Base-by-base conservation (phyloP, 169 alveolate species). In the Eimeria acervulina region DNA sequence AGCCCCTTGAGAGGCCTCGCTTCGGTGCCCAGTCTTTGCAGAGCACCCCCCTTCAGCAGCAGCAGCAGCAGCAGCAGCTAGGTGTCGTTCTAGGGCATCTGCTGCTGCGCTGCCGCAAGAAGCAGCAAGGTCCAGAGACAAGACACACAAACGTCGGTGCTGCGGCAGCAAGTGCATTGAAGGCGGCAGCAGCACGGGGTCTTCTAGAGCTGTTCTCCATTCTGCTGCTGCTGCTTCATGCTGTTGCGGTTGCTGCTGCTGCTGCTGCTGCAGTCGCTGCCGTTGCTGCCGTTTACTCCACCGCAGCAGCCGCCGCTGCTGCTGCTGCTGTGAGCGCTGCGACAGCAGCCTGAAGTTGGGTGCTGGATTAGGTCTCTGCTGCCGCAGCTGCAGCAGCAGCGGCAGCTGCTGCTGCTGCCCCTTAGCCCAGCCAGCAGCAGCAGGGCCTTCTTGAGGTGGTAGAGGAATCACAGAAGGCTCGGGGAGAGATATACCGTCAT, bases 121-220 rank as follows among this genome's bases (percentile, higher is more conserved):
- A 76, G 87, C 87, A 2, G 6, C 26, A 5, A 76, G 7, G 17
- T 76, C 87, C 19, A 76, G 19, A 76, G 15, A 36, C 61, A 76
- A 21, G 31, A 76, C 87, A 76, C 87, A 76, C 3, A 76, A 15
- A 26, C 87, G 87, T 31, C 87, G 87, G 31, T 76, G 87, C 87
- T 76, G 87, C 87, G 87, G 87, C 61, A 76, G 87, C 87, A 76
- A 76, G 19, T 76, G 87, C 3, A 33, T 4, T 6, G 87, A 31
- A 33, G 87, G 31, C 7, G 87, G 87, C 87, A 76, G 55, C 61
- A 76, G 87, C 87, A 76, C 55, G 87, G 87, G 87, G 31, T 76
- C 87, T 59, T 76, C 87, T 33, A 76, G 59, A 13, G 40, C 38
- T 36, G 59, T 76, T 31, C 87, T 5, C 55, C n/a, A 12, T 6